These are phyloP conservation scores for Larix sibirica DNA, from an alignment of 83 land plant species.

Conservation along the genomic window DNA sequence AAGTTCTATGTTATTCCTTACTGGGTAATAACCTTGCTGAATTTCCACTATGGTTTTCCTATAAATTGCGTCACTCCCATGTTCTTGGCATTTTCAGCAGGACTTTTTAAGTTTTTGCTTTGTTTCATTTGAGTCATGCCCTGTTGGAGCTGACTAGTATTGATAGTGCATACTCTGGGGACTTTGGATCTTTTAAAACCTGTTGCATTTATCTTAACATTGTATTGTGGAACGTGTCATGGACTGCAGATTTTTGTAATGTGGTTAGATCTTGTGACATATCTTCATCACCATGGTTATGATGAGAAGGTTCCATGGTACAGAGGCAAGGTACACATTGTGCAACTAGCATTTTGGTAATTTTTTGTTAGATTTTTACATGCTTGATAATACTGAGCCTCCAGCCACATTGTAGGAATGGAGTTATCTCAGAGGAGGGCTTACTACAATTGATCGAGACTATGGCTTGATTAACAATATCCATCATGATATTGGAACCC, in stretches of 20 bases:
- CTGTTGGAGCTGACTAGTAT: constrained; percentile 1
- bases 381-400: background rate
- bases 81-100: background rate
- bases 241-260: constrained; percentile 61
- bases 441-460: constrained; percentile 83
- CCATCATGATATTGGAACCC: constrained; percentile 95
- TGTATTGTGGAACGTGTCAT: background rate
- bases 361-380: background rate
- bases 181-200: background rate
- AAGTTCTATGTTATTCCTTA: constrained; percentile 88
- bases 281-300: constrained; percentile 94
- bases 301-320: constrained; percentile 94
- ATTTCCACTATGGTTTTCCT: background rate
- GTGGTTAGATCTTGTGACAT: constrained; percentile 91
- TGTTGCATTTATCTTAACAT: background rate
- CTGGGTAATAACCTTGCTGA: constrained; percentile 34
- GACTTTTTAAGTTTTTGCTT: background rate
- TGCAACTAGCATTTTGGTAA: background rate
- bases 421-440: constrained; percentile 86
- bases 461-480: constrained; percentile 86
- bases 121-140: background rate
- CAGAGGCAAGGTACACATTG: constrained; percentile 72
- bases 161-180: background rate
- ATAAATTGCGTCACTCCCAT: background rate
- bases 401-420: constrained; percentile 58